phyloP scores from a whole-genome alignment of 306 rosid species.

The Cotoneaster glaucophyllus region DNA sequence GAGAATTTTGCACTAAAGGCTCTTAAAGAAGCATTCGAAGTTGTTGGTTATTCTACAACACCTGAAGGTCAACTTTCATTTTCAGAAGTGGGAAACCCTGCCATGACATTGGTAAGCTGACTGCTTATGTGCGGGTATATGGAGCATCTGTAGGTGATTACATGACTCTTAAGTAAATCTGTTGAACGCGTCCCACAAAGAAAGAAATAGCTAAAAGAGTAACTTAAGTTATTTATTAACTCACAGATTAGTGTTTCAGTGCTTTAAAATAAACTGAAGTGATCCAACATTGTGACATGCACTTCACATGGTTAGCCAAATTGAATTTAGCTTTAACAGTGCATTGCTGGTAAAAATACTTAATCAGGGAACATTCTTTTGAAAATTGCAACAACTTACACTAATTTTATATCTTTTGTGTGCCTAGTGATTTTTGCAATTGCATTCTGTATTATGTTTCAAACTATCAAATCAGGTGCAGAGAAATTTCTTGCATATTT shows the following conservation, averaged over 20 bases:
- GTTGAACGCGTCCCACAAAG: neutral
- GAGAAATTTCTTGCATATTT: neutral
- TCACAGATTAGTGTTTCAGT: neutral
- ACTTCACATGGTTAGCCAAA: neutral
- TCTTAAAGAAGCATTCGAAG: slow-evolving; percentile 80
- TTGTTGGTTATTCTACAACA: slow-evolving; percentile 56
- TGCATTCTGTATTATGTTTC: neutral
- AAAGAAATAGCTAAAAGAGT: neutral
- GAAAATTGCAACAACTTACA: neutral
- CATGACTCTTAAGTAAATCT: neutral
- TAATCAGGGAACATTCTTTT: neutral
- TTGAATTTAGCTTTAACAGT: neutral
- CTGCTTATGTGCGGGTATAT: slow-evolving; percentile 5
- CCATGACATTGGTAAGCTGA: slow-evolving; percentile 81
- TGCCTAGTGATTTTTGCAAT: neutral
- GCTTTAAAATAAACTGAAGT: neutral
- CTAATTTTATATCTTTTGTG: neutral
- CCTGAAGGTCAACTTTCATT: slow-evolving; percentile 67
- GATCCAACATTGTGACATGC: neutral
- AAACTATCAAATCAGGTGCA: neutral
- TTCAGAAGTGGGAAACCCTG: slow-evolving; percentile 86
- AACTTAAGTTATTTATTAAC: neutral
- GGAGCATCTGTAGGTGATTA: neutral
- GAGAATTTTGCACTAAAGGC: slow-evolving; percentile 60
- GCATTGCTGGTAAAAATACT: neutral